Conservation (phyloP, 768 basidiomycete species). For the Daedaleopsis sinensis region DNA sequence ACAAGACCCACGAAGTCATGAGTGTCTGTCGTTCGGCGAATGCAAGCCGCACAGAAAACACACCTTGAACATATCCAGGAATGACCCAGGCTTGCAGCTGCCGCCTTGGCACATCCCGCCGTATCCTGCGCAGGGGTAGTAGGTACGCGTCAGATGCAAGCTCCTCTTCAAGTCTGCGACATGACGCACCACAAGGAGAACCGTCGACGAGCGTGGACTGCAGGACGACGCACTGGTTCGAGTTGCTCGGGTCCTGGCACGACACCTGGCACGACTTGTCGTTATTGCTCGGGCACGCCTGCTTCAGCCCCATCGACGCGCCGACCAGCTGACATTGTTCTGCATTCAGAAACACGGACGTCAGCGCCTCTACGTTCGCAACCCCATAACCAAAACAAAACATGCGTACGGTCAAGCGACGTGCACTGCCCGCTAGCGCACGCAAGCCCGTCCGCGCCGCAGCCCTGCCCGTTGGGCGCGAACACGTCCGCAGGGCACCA, state of each 20-base stretch:
- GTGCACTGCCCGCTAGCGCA: conserved; percentile 85
- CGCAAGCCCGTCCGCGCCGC: conserved; percentile 62
- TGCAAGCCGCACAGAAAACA: conserved; percentile 3
- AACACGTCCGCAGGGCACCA: conserved; percentile 70
- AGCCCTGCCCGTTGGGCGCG: conserved; percentile 65
- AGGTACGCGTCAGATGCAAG: not conserved
- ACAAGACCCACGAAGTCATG: conserved; percentile 7
- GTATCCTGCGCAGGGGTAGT: conserved; percentile 64
- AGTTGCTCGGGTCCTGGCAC: conserved; percentile 68
- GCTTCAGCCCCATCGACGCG: conserved; percentile 66
- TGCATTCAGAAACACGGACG: conserved; percentile 25
- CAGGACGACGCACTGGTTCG: conserved; percentile 68
- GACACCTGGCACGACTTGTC: conserved; percentile 77
- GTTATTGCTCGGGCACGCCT: conserved; percentile 63
- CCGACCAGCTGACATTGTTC: conserved; percentile 80
- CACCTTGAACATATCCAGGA: conserved; percentile 66
- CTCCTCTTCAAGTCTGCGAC: conserved; percentile 16
- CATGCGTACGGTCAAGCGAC: conserved; percentile 60
- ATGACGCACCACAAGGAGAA: conserved; percentile 72
- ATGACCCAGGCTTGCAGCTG: conserved; percentile 60
- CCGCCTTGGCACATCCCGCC: conserved; percentile 70
- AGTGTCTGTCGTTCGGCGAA: conserved; percentile 10
- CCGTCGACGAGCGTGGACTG: conserved; percentile 78
- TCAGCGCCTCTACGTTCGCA: too few species aligned
- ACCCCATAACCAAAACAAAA: too few species aligned